phyloP scores from a whole-genome alignment of 2,329 filamentous ascomycete genomes.

The Microcyclospora pomicola region DNA sequence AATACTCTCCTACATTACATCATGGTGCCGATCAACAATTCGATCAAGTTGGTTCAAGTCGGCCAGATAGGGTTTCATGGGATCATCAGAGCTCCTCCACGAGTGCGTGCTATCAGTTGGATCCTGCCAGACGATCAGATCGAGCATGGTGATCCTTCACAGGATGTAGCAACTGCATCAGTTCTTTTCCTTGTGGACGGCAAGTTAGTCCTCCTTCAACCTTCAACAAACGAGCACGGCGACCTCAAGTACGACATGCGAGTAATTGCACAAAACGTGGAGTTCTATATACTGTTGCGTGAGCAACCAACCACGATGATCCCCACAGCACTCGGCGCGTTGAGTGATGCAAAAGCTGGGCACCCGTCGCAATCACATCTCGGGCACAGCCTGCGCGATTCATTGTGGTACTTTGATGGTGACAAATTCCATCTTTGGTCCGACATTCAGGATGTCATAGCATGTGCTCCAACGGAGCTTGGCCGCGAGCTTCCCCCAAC shows the following conservation, averaged over 20 bases:
- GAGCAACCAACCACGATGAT: slow-evolving; percentile 45
- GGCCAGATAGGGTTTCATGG: slow-evolving; percentile 96
- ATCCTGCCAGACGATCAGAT: slow-evolving; percentile 84
- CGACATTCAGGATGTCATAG: slow-evolving; percentile 71
- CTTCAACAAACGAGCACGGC: slow-evolving; percentile 66
- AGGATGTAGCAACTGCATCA: slow-evolving; percentile 85
- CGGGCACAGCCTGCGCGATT: slow-evolving; percentile 56
- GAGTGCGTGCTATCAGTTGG: slow-evolving; percentile 90
- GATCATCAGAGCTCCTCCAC: slow-evolving; percentile 82
- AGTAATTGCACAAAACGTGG: slow-evolving; percentile 86
- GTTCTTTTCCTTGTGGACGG: slow-evolving; percentile 95
- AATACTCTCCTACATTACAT: slow-evolving; percentile 93
- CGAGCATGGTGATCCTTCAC: slow-evolving; percentile 81
- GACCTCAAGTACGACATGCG: slow-evolving; percentile 97
- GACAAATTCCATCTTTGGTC: slow-evolving; percentile 76
- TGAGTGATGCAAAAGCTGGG: slow-evolving; percentile 7
- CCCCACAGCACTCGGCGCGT: slow-evolving; percentile 4
- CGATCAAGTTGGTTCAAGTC: slow-evolving; percentile 74
- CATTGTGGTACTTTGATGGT: slow-evolving; percentile 89
- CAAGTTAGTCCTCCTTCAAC: slow-evolving; percentile 83
- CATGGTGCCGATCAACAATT: slow-evolving; percentile 56
- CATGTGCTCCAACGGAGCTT: slow-evolving; percentile 51
- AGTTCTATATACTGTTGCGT: slow-evolving; percentile 86
- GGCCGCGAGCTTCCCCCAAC: slow-evolving; percentile 58
- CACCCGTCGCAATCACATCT: slow-evolving; percentile 11